phyloP scores from a whole-genome alignment of 768 basidiomycete species.

The Lactarius evosmus region DNA sequence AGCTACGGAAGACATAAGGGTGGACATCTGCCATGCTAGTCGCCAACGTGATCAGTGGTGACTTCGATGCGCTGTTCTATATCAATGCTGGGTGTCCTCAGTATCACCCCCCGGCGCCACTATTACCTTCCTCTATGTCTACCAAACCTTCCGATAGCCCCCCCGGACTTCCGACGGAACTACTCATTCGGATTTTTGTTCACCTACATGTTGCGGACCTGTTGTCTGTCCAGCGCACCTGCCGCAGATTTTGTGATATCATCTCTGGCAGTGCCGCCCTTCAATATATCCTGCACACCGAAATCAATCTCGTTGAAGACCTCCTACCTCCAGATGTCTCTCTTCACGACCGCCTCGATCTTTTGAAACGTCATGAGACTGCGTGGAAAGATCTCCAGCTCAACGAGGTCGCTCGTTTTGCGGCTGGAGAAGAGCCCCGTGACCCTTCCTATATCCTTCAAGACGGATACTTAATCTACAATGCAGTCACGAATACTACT shows the following conservation, averaged over 20 bases:
- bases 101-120: neutral
- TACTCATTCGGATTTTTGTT: slow-evolving; percentile 1
- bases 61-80: neutral
- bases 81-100: neutral
- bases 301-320: slow-evolving; percentile 1
- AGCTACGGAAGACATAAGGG: neutral
- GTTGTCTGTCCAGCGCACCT: slow-evolving; percentile 2
- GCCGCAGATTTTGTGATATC: neutral
- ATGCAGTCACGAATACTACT: neutral
- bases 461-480: slow-evolving; percentile 11
- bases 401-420: neutral
- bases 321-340: neutral
- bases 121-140: neutral
- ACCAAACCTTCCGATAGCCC: neutral
- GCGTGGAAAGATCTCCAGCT: neutral
- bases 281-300: slow-evolving; percentile 1
- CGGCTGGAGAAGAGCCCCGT: neutral
- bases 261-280: neutral
- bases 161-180: neutral
- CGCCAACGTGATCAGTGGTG: neutral
- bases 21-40: neutral
- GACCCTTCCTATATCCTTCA: neutral
- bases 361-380: neutral
- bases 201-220: neutral
- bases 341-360: neutral